These are phyloP conservation scores for Pseudoscleropodium purum DNA, from an alignment of 225 moss, liverwort and hornwort genomes.

Conservation along the genomic window DNA sequence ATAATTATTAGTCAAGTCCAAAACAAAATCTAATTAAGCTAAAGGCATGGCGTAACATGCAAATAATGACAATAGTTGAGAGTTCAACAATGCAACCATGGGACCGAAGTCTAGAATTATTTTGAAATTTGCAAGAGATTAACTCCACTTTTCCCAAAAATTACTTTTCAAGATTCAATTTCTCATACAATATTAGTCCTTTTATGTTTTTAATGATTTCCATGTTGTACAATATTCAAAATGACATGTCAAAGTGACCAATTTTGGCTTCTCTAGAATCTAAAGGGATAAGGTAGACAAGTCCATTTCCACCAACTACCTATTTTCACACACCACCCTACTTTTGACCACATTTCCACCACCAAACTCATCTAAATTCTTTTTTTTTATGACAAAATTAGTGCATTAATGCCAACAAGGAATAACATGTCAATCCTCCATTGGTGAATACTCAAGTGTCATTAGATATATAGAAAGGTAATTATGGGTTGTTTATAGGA, in stretches of 20 bases:
- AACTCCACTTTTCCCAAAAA: too few relatives aligned
- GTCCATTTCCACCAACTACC: too few relatives aligned
- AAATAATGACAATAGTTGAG: accelerated
- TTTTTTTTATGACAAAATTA: too few relatives aligned
- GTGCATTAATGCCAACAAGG: too few relatives aligned
- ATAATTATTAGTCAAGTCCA: background rate
- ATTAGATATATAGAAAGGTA: too few relatives aligned
- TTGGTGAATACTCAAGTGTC: too few relatives aligned
- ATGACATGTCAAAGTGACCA: too few relatives aligned
- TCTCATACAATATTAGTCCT: accelerated
- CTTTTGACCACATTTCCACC: too few relatives aligned
- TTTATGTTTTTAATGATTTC: background rate
- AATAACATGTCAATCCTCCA: too few relatives aligned
- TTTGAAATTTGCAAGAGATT: background rate
- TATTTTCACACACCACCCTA: too few relatives aligned
- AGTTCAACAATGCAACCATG: background rate
- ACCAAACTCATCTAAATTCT: too few relatives aligned
- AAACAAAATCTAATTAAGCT: background rate
- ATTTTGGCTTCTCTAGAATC: background rate
- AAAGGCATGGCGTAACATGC: background rate
- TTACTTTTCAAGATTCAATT: background rate
- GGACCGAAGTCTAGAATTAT: background rate
- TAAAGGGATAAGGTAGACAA: background rate
- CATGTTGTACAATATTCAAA: accelerated
- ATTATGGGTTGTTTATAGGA: too few relatives aligned